Conservation (phyloP, 2,329 filamentous ascomycete species). For the Ilyonectria mors-panacis region DNA sequence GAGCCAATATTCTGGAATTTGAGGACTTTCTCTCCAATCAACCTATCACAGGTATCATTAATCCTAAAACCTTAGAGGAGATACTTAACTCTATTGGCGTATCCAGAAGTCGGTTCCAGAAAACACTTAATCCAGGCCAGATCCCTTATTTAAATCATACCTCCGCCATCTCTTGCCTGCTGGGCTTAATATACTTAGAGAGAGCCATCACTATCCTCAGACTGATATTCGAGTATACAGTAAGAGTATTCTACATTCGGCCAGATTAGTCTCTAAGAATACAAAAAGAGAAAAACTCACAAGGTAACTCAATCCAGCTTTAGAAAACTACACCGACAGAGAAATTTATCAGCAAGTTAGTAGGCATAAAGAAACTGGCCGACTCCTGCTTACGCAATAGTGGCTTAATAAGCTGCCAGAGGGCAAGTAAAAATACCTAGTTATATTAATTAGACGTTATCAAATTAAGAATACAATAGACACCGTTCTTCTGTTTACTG, state of each 20-base stretch:
- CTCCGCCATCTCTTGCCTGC: constrained; percentile 1
- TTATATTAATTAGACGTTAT: neutral
- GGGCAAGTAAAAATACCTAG: constrained; percentile 19
- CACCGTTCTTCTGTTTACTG: constrained; percentile 8
- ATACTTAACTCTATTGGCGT: constrained; percentile 11
- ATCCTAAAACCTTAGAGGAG: constrained; percentile 7
- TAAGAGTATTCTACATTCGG: constrained; percentile 17
- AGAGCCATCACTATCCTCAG: constrained; percentile 14
- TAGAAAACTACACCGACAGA: constrained; percentile 15
- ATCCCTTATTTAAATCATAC: constrained; percentile 7
- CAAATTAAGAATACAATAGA: constrained; percentile 12
- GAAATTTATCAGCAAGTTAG: constrained; percentile 20
- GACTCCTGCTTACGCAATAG: neutral
- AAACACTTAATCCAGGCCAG: neutral
- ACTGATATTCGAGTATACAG: constrained; percentile 1
- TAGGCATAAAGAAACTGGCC: neutral
- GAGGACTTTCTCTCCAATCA: constrained; percentile 18
- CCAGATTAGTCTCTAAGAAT: constrained; percentile 9
- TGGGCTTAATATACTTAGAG: constrained; percentile 14
- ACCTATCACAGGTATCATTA: constrained; percentile 25
- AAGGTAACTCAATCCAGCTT: neutral
- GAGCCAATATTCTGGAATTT: constrained; percentile 15
- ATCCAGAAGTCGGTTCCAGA: neutral
- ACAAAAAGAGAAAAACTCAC: too few relatives aligned
- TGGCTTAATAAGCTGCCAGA: constrained; percentile 17